A percentile compares a stretch with the other conserved stretches of the same genome.
Evolutionary conservation across 2,329 filamentous ascomycete genomes (phyloP).

Genomic region (Chaetomiaceae sp.): DNA sequence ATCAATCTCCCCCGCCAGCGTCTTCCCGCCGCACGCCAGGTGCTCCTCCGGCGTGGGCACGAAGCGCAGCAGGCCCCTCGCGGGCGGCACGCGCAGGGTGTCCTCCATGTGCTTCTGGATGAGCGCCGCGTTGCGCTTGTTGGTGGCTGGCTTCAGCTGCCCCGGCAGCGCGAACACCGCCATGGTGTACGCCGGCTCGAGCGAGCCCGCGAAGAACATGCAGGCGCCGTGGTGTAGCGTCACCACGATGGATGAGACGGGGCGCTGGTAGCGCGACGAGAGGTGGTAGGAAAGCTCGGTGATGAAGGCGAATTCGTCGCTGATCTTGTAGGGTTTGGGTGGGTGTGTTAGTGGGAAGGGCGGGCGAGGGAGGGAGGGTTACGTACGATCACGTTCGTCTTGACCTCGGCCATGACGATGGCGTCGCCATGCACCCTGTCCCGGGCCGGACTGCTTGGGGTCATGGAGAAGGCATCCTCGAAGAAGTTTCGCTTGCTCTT

Average conservation of each 20-base stretch:
- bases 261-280: slow-evolving; percentile 67
- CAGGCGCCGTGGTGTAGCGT: slow-evolving; percentile 69
- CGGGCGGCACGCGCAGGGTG: slow-evolving; percentile 57
- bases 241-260: slow-evolving; percentile 67
- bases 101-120: slow-evolving; percentile 71
- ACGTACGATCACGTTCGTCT: slow-evolving; percentile 57
- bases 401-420: slow-evolving; percentile 57
- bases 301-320: slow-evolving; percentile 69
- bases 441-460: slow-evolving; percentile 31
- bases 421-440: slow-evolving; percentile 49
- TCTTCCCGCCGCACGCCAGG: slow-evolving; percentile 64
- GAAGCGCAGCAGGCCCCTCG: slow-evolving; percentile 69
- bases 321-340: slow-evolving; percentile 47
- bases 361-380: neutral
- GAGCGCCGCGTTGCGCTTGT: slow-evolving; percentile 73
- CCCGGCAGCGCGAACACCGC: slow-evolving; percentile 64
- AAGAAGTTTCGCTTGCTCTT: slow-evolving; percentile 36
- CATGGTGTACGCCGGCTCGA: slow-evolving; percentile 74
- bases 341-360: neutral
- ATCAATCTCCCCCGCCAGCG: slow-evolving; percentile 61
- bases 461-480: slow-evolving; percentile 37
- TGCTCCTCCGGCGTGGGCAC: slow-evolving; percentile 63
- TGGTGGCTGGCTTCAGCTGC: slow-evolving; percentile 65
- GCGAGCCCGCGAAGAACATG: slow-evolving; percentile 67
- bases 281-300: slow-evolving; percentile 67